phyloP scores from a whole-genome alignment of 2,329 filamentous ascomycete genomes.

The Phaeosphaeriaceae sp. region DNA sequence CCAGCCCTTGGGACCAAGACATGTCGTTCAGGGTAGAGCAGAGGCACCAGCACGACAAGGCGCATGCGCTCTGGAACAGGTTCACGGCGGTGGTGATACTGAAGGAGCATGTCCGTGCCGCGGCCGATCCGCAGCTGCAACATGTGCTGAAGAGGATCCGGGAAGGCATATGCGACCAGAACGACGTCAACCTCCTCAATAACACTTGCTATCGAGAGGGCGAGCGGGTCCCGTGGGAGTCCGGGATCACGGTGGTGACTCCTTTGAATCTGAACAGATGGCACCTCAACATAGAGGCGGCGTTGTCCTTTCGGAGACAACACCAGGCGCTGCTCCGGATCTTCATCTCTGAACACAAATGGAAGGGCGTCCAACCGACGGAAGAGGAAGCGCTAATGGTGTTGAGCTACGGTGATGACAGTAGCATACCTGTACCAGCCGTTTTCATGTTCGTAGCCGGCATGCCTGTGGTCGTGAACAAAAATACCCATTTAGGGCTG shows the following conservation, averaged over 20 bases:
- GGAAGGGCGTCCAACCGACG: too few relatives aligned
- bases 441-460: too few relatives aligned
- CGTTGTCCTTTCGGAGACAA: too few relatives aligned
- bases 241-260: conserved; percentile 4
- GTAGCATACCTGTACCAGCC: too few relatives aligned
- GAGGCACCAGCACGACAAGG: conserved; percentile 8
- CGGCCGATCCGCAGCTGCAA: not conserved
- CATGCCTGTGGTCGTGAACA: too few relatives aligned
- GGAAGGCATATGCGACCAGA: not conserved
- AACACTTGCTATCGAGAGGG: conserved; percentile 1
- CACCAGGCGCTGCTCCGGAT: too few relatives aligned
- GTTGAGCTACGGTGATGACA: too few relatives aligned
- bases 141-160: conserved; percentile 1
- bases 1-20: too few relatives aligned
- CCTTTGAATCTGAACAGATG: conserved; percentile 9
- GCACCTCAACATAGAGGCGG: conserved; percentile 1
- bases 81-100: conserved; percentile 7
- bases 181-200: conserved; percentile 1
- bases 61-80: conserved; percentile 6
- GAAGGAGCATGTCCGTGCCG: not conserved
- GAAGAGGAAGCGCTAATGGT: too few relatives aligned
- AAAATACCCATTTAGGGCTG: too few relatives aligned
- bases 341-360: too few relatives aligned
- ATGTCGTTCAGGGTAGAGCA: conserved; percentile 3
- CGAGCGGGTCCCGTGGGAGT: conserved; percentile 6